Conservation (phyloP, 148 eudicot genomes). For the Amaranthus palmeri region DNA sequence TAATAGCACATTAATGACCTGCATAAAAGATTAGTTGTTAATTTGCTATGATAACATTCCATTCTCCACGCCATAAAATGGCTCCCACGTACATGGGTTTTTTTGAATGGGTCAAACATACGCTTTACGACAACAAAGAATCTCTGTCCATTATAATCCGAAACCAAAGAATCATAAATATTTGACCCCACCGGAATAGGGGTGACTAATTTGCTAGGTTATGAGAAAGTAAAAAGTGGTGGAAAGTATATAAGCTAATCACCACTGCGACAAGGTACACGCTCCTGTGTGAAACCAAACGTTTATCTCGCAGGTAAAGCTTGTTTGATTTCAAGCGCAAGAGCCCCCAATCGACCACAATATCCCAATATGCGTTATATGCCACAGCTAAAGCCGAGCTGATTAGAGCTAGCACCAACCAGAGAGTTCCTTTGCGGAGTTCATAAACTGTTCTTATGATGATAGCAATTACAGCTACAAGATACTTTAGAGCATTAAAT, state of each 20-base stretch:
- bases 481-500: slow-evolving; percentile 64
- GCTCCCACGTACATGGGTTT: too few relatives aligned
- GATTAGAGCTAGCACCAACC: slow-evolving; percentile 53
- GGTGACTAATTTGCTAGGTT: too few relatives aligned
- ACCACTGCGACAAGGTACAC: slow-evolving; percentile 75
- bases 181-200: too few relatives aligned
- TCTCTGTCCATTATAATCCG: too few relatives aligned
- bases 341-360: slow-evolving; percentile 83
- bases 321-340: slow-evolving; percentile 55
- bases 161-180: too few relatives aligned
- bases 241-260: slow-evolving; percentile 12
- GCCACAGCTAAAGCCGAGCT: slow-evolving; percentile 55
- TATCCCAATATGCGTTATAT: slow-evolving; percentile 71
- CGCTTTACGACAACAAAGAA: too few relatives aligned
- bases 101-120: too few relatives aligned
- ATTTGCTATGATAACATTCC: too few relatives aligned
- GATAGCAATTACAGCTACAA: slow-evolving; percentile 66
- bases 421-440: slow-evolving; percentile 36
- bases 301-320: slow-evolving; percentile 57
- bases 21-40: slow-evolving; percentile 3
- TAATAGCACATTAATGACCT: slow-evolving; percentile 54
- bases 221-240: background rate
- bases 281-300: slow-evolving; percentile 49
- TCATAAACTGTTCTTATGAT: slow-evolving; percentile 56
- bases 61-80: too few relatives aligned